Evolutionary conservation across 2,329 filamentous ascomycete genomes (phyloP).

Genomic region (Pseudogymnoascus sp.): DNA sequence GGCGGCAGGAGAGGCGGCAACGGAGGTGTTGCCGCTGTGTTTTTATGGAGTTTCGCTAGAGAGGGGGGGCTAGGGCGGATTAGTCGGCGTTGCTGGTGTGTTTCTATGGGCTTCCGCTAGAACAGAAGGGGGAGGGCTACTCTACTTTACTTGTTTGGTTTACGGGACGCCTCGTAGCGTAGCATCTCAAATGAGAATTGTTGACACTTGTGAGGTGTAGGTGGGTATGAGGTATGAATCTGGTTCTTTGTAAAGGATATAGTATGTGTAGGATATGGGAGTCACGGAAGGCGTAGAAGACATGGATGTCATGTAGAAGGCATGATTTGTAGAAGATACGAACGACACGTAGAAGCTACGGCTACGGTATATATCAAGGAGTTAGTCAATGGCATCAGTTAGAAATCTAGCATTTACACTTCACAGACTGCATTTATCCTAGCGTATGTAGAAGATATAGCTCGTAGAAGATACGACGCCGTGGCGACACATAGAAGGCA

Average conservation of each 20-base stretch:
- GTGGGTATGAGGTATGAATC: neutral
- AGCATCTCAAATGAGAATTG: neutral
- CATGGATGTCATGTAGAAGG: neutral
- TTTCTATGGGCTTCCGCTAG: conserved; percentile 25
- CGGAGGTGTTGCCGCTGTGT: conserved; percentile 29
- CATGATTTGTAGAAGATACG: neutral
- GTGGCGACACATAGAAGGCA: neutral
- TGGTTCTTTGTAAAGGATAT: neutral
- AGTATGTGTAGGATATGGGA: neutral
- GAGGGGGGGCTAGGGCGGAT: neutral
- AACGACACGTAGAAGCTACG: neutral
- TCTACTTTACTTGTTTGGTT: neutral
- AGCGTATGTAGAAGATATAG: neutral
- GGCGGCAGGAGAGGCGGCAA: conserved; percentile 15
- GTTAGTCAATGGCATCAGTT: neutral
- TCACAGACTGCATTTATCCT: neutral
- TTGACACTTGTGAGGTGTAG: neutral
- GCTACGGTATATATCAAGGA: neutral
- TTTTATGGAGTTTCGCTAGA: conserved; percentile 26
- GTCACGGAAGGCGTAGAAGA: neutral
- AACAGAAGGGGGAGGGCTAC: too few relatives aligned
- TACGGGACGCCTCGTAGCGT: neutral
- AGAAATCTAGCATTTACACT: neutral
- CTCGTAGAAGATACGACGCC: neutral
- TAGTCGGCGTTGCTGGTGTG: conserved; percentile 29